Percentiles rank a stretch among this genome's conserved stretches.
These are phyloP conservation scores for Aphanomyces euteiches DNA, from an alignment of 352 stramenopile species.

Conservation along the genomic window DNA sequence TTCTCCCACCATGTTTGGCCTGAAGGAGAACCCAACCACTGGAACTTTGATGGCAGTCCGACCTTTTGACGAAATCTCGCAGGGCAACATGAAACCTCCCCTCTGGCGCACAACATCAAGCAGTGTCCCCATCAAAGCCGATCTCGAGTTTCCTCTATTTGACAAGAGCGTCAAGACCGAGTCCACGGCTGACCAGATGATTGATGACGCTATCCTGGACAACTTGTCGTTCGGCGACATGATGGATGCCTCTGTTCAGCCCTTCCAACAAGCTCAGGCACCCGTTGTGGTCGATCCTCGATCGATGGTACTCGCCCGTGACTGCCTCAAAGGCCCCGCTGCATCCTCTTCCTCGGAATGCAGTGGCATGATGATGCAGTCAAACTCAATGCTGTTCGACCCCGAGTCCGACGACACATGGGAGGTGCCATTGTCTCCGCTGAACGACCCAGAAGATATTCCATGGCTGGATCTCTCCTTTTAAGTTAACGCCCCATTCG, in stretches of 20 bases:
- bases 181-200: slow-evolving; percentile 17
- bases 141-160: slow-evolving; percentile 8
- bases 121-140: neutral
- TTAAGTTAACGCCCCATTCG: slow-evolving; percentile 36
- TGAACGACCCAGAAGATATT: slow-evolving; percentile 82
- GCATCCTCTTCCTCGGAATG: slow-evolving; percentile 13
- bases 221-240: slow-evolving; percentile 46
- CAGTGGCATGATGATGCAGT: slow-evolving; percentile 22
- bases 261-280: slow-evolving; percentile 24
- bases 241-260: slow-evolving; percentile 29
- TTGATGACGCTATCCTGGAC: slow-evolving; percentile 46
- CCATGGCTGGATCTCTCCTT: slow-evolving; percentile 82
- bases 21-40: slow-evolving; percentile 20
- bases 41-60: slow-evolving; percentile 12
- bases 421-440: slow-evolving; percentile 73
- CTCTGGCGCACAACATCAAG: slow-evolving; percentile 15
- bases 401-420: slow-evolving; percentile 42
- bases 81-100: slow-evolving; percentile 18
- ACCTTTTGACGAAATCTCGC: neutral
- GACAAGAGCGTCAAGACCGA: neutral
- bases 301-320: slow-evolving; percentile 56
- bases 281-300: slow-evolving; percentile 36
- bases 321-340: slow-evolving; percentile 64
- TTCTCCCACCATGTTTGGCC: slow-evolving; percentile 22
- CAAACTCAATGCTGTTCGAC: slow-evolving; percentile 26